Evolutionary conservation across 495 filamentous ascomycete species (phyloP), one percentile per base, ranked within the genome.

Genomic region (Hyaloscypha hepaticicola): DNA sequence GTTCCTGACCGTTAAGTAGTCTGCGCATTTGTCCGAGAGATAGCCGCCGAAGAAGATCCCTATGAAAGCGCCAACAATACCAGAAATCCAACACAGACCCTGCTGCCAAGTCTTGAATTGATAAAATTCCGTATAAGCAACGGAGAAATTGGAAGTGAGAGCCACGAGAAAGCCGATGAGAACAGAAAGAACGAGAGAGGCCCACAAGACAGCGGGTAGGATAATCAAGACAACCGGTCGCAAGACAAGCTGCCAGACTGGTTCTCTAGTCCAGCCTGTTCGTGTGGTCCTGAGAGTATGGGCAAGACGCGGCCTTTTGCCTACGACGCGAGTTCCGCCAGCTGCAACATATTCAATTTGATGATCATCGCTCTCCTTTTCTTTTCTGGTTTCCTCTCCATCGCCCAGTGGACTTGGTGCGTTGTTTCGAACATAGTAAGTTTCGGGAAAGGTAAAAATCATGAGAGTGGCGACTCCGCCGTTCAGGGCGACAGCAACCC

Each of bases 141-240:
- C 60, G 0, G 77, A 74, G n/a, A 80, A 76, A 65, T 82, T 83
- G 27, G 80, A 81, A 1, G 76, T 73, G 21, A 85, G 75, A 28
- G 81, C 80, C 0, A 83, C 78, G 14, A 84, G 71, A 69, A 82
- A 82, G 3, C 82, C 80, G 33, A 84, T 79, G 1, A 79, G 82
- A 8, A 79, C 78, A 3, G 81, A 72, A 58, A 80, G 74, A 2
- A 79, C 77, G 0, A 84, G 70, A 1, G 80, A 74, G 7, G 76
- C 75, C 80, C 78, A 84, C 14, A 84, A 72, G 0, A 85, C 79
- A 0, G 79, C 74, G 1, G 81, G 81, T 0, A 84, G 73, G 45
- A 73, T 65, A 33, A 82, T 74, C 5, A 83, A 67, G 8, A 72
- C 77, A 8, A 83, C 53, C 2, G 80, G 80, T 5, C 81, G 79